Evolutionary conservation across 371 early-diverging fungal species (phyloP), one percentile per base, ranked within the genome.

Genomic region (Coemansia sp.): DNA sequence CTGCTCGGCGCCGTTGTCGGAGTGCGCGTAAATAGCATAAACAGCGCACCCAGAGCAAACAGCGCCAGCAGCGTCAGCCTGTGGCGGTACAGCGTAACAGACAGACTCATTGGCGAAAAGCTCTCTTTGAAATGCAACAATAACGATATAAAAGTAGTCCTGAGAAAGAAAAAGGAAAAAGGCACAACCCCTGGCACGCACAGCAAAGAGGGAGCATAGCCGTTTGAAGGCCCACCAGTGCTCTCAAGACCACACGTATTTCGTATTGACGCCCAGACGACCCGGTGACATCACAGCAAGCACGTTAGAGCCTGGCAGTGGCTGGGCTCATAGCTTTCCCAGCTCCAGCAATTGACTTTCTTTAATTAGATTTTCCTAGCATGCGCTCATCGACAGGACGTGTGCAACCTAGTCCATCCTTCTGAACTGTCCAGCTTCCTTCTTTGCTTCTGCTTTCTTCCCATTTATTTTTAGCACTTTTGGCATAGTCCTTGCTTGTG

Each of bases 81-180:
- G 61, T 65, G 52, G 59, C 77, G 77, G 32, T 76, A 76, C 17
- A 76, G 58, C 44, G 66, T 65, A 29, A 68, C 73, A 11, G 65
- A 58, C 11, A 76, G 19, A 12, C 71, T 48, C 77, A 76, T 76
- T 7, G 5, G 19, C 8, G 6, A 3, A n/a, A 48, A 19, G 15
- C 9, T 26, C 51, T 36, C 19, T n/a, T 26, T 9, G 36, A 13
- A 52, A 29, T 46, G 46, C 19, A 26, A 23, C 54, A 36, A 28
- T 36, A 36, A 36, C 36, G 11, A 36, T 36, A 36, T 36, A 36
- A 36, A 36, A 36, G 36, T 36, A 36, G 36, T 9, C 36, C 9
- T 36, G 36, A 36, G 36, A 36, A 36, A 11, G 36, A 36, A 36
- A 36, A 36, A 36, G 36, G 36, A 36, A 36, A 36, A 36, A 36